Percentiles rank a stretch among this genome's conserved stretches.
These are phyloP conservation scores for Naegleria lovaniensis DNA, from an alignment of 208 protist genomes.

Conservation along the genomic window DNA sequence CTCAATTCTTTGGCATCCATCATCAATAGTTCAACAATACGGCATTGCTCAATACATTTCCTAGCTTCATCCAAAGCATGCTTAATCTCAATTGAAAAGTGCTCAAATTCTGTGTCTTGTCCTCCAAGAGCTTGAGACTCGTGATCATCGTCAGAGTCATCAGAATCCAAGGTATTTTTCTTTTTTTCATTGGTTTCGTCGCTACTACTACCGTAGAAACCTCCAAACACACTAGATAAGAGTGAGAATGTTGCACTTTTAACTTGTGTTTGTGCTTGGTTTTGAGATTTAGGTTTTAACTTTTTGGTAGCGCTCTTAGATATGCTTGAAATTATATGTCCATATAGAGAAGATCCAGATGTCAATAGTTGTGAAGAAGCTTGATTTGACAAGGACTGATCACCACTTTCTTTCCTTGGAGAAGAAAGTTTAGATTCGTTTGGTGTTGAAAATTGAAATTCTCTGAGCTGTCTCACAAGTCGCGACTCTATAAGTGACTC, in stretches of 20 bases:
- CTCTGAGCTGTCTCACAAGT: not conserved
- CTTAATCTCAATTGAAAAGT: not conserved
- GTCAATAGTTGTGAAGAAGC: not conserved
- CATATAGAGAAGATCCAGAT: not conserved
- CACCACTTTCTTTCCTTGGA: not conserved
- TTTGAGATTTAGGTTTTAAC: not conserved
- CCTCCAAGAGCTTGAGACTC: not conserved
- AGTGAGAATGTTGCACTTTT: not conserved
- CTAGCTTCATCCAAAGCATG: not conserved
- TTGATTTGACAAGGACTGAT: not conserved
- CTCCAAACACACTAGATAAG: not conserved
- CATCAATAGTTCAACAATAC: conserved; percentile 18
- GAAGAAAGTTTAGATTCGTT: not conserved
- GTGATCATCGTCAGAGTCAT: not conserved
- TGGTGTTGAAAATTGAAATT: not conserved
- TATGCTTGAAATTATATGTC: not conserved
- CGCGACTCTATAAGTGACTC: not conserved
- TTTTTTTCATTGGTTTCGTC: not conserved
- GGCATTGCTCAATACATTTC: conserved; percentile 11
- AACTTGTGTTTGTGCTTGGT: not conserved
- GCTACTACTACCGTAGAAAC: not conserved
- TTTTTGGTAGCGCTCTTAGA: not conserved
- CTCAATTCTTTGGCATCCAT: not conserved
- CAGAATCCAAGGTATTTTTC: not conserved
- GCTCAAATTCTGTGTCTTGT: not conserved